phyloP scores from a whole-genome alignment of 2,329 filamentous ascomycete species.

The Botrytis cinerea region DNA sequence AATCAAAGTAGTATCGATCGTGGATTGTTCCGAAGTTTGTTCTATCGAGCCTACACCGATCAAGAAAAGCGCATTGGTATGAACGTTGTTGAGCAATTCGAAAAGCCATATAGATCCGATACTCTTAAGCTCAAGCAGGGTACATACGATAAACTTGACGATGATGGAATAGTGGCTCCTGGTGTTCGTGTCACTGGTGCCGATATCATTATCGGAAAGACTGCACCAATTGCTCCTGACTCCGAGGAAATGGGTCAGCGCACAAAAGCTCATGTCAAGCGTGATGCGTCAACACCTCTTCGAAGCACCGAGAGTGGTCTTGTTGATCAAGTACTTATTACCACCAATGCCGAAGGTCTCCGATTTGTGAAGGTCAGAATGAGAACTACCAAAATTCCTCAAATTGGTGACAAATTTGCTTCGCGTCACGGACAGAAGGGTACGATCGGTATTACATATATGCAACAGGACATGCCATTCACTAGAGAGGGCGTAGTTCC shows the following conservation, averaged over 20 bases:
- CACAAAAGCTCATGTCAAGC: constrained; percentile 85
- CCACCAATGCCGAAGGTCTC: constrained; percentile 90
- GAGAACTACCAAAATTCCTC: constrained; percentile 94
- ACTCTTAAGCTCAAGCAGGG: constrained; percentile 92
- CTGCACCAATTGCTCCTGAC: constrained; percentile 89
- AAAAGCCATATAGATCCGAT: constrained; percentile 87
- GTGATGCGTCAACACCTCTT: constrained; percentile 92
- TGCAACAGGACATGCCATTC: constrained; percentile 99
- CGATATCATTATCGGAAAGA: constrained; percentile 99
- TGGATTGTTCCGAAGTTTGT: constrained; percentile 93
- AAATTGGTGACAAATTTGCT: constrained; percentile 99
- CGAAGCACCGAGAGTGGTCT: constrained; percentile 97
- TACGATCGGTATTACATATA: constrained; percentile 97
- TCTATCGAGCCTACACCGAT: constrained; percentile 97
- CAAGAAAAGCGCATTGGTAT: constrained; percentile 96
- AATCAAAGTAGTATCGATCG: constrained; percentile 99
- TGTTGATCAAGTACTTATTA: constrained; percentile 88
- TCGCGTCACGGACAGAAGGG: constrained; percentile 99
- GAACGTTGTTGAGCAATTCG: constrained; percentile 88
- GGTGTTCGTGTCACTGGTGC: constrained; percentile 95
- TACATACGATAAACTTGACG: constrained; percentile 96
- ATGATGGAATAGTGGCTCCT: constrained; percentile 91
- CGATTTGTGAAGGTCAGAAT: constrained; percentile 98
- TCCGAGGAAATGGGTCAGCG: constrained; percentile 91
- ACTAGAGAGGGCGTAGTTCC: constrained; percentile 87